Conservation (phyloP, 1,139 yeast species). For the Candida pseudoviswanathii region DNA sequence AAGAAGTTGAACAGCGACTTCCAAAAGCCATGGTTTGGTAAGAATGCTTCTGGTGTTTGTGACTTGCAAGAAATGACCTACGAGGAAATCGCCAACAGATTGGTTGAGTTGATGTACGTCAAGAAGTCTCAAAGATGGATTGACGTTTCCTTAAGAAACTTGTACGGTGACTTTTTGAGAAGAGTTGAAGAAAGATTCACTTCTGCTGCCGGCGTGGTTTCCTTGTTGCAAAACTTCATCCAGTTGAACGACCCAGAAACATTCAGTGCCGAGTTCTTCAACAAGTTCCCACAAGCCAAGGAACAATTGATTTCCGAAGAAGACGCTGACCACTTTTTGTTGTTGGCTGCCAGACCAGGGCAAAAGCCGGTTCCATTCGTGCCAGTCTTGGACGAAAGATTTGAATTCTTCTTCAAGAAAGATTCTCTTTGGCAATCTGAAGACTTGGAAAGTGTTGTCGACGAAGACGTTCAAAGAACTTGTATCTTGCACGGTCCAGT, state of each 20-base stretch:
- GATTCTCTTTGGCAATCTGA: constrained; percentile 99
- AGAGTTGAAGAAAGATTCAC: constrained; percentile 97
- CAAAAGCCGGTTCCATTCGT: constrained; percentile 99
- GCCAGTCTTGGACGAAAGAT: constrained; percentile 91
- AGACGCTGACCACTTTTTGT: constrained; percentile 91
- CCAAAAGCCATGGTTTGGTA: constrained; percentile 98
- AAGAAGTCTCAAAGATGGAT: constrained; percentile 84
- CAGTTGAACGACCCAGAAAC: constrained; percentile 70
- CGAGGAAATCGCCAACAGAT: constrained; percentile 83
- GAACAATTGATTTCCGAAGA: constrained; percentile 89
- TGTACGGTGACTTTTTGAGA: constrained; percentile 83
- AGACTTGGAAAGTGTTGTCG: constrained; percentile 94
- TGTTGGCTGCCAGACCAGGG: constrained; percentile 76
- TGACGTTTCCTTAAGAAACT: constrained; percentile 81
- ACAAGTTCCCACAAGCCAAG: constrained; percentile 70
- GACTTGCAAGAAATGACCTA: constrained; percentile 97
- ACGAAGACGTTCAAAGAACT: constrained; percentile 94
- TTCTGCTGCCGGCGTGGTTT: constrained; percentile 47
- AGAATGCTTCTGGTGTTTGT: constrained; percentile 74
- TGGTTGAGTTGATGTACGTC: constrained; percentile 87
- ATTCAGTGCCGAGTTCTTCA: constrained; percentile 61
- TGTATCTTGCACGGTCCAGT: constrained; percentile 99
- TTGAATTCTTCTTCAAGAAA: constrained; percentile 95
- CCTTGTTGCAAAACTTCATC: constrained; percentile 73
- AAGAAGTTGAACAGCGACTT: constrained; percentile 85